Evolutionary conservation across 768 basidiomycete species (phyloP), one percentile per base, ranked within the genome.

Genomic region (Xanthoconium stramineum): DNA sequence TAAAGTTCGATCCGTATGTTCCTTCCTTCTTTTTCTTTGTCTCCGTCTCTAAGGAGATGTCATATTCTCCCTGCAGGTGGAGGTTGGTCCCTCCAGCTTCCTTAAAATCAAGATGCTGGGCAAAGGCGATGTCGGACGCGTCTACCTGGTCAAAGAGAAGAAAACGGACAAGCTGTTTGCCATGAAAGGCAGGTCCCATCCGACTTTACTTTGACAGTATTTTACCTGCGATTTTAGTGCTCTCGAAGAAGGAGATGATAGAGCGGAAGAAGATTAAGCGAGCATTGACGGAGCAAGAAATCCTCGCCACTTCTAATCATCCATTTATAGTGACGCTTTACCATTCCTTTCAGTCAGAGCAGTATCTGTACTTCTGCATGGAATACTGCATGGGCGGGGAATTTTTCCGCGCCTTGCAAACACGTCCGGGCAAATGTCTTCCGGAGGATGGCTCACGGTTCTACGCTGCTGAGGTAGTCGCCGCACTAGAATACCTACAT

Each of bases 231-330:
- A 69, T 74, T 69, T 67, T 72, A 96, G 97, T 99, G 24, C 79
- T 99, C 44, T 97, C 94, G 49, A 98, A 98, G 79, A 92, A 90
- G 79, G 97, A 99, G 79, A 98, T 99, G 96, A 95, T 99, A 72
- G 94, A 96, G 76, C 86, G 97, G 65, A 97, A 96, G 78, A 99
- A 99, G 80, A 96, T 99, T 78, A 99, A 99, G 74, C 86, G 97
- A 59, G 97, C 96, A 10, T 72, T 99, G 67, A 98, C 97, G 5
- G 97, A 99, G 75, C 97, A 98, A 77, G 97, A 98, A 74, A 99
- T 99, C 63, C 83, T 99, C 42, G 96, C 96, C 10, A 96, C 95
- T 24, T 92, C 97, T 33, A 99, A 99, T 68, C 97, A 98, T 70
- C 97, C 97, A 1, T 99, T 99, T 81, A 99, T 99, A 75, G 96